Evolutionary conservation across 768 basidiomycete genomes (phyloP).

Genomic region (Dioszegia aurantiaca): DNA sequence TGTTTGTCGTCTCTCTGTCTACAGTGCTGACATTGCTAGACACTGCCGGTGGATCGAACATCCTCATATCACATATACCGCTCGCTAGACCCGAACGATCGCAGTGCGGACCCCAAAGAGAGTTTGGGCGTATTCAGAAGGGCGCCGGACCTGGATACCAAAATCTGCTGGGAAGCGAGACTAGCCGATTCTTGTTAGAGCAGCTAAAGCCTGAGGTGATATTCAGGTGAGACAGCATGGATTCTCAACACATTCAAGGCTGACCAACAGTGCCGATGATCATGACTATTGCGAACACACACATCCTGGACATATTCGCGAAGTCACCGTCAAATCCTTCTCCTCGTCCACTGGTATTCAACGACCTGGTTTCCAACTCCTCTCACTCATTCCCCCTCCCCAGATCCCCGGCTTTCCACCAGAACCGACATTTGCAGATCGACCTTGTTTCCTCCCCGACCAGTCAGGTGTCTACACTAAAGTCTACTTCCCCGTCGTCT

Average conservation of each 20-base stretch:
- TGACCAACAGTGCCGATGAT: constrained; percentile 71
- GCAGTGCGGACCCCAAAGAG: constrained; percentile 73
- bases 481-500: constrained; percentile 65
- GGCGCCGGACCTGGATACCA: constrained; percentile 74
- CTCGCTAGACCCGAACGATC: constrained; percentile 68
- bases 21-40: constrained; percentile 24
- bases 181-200: constrained; percentile 66
- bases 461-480: constrained; percentile 73
- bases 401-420: constrained; percentile 36
- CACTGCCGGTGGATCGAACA: constrained; percentile 56
- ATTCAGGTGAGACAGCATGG: constrained; percentile 61
- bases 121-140: constrained; percentile 66
- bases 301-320: constrained; percentile 59
- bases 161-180: constrained; percentile 70
- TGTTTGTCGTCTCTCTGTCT: neutral
- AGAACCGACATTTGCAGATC: constrained; percentile 59
- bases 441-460: constrained; percentile 76
- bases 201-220: constrained; percentile 65
- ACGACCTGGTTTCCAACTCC: constrained; percentile 81
- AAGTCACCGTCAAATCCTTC: constrained; percentile 84
- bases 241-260: neutral
- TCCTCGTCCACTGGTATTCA: constrained; percentile 85
- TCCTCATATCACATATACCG: constrained; percentile 87
- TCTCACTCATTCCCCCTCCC: constrained; percentile 64
- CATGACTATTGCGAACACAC: constrained; percentile 89